A percentile compares a stretch with the other conserved stretches of the same genome.
These are phyloP conservation scores for Melocanna baccifera DNA, from an alignment of 176 grass and related monocot species.

Conservation along the genomic window DNA sequence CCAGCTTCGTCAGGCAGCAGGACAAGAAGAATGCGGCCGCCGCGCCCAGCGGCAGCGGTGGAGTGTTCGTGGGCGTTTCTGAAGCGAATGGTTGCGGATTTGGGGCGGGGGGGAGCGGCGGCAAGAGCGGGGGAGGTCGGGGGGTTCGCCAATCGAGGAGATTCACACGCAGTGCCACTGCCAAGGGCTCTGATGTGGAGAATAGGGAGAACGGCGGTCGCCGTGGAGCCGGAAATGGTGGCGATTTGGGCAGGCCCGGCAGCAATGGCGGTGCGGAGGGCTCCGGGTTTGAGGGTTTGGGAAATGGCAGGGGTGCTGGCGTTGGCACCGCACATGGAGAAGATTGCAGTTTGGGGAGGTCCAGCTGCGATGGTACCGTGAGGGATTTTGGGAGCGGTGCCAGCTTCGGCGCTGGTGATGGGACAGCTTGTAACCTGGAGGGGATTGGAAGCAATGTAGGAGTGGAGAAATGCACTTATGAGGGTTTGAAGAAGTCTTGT, in stretches of 20 bases:
- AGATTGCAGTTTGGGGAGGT: constrained; percentile 1
- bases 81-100: not conserved
- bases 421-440: not conserved
- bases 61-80: not conserved
- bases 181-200: not conserved
- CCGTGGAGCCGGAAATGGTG: no score
- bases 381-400: not conserved
- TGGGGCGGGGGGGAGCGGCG: not conserved
- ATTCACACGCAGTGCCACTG: not conserved
- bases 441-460: constrained; percentile 6
- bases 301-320: not conserved
- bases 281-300: not conserved
- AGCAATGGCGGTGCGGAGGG: not conserved
- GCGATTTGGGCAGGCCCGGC: not conserved
- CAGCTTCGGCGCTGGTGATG: not conserved
- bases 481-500: not conserved
- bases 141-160: not conserved
- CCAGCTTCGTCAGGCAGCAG: constrained; percentile 19
- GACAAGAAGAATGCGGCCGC: not conserved
- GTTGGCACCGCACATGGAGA: not conserved
- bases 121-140: not conserved
- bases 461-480: not conserved
- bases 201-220: not conserved
- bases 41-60: not conserved
- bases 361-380: not conserved